Evolutionary conservation across 1,284 basidiomycete genomes (phyloP), one percentile per base, ranked within the genome.

Genomic region (Leccinum angustisporum): DNA sequence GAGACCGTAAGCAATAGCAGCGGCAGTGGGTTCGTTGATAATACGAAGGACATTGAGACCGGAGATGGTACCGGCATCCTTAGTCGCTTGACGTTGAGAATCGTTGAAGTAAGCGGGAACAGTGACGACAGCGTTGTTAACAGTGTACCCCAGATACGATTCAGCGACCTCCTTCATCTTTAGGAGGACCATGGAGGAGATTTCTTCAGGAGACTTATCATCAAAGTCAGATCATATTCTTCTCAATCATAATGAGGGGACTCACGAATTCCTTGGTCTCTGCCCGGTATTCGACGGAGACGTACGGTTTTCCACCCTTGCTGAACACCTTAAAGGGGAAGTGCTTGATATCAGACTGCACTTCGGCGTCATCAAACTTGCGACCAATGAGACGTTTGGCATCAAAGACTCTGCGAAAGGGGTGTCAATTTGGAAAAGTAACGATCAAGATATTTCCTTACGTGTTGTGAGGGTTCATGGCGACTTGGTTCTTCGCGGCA

Each of bases 131-230:
- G 97, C 97, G 75, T 96, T 92, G 75, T 79, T 87, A 76, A 97
- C 83, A 66, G 82, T 86, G 60, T 78, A 80, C 66, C 96, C 97
- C 69, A 99, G 89, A 82, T 98, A 98, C 30, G 96, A 92, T 83
- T 98, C 97, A 54, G 96, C 96, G 61, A 88, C 94, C 83, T 98
- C 97, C 84, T 94, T 95, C 97, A 98, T 98, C 86, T 98, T 98
- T 69, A 87, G 80, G 63, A 98, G 86, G 68, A 99, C 86, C 96
- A 99, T 99, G 63, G 97, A 95, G 4, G 95, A 98, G 72, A 99
- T 88, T 80, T 98, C 96, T 77, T 98, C 95, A 48, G 95, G 95
- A 27, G 94, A 92, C 90, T 25, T 92, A n/a, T 33, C 5, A 30
- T 11, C 25, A 14, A 10, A 10, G 5, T 72, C 21, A 72, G 68